phyloP scores from a whole-genome alignment of 2,329 filamentous ascomycete species.

The Elsinoe fawcettii region DNA sequence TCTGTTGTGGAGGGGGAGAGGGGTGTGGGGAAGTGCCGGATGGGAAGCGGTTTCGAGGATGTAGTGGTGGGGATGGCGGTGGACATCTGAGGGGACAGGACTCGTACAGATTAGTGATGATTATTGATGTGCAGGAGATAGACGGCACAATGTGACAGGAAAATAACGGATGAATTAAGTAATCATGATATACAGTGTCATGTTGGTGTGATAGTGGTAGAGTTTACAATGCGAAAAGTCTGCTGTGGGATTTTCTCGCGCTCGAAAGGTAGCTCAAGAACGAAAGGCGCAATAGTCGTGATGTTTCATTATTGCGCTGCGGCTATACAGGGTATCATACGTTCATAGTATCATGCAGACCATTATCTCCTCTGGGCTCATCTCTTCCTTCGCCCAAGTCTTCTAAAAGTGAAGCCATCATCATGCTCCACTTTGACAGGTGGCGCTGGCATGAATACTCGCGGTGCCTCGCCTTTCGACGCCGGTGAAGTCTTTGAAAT shows the following conservation, averaged over 20 bases:
- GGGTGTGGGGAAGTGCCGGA: constrained; percentile 5
- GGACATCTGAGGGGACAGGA: background rate
- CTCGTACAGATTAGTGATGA: background rate
- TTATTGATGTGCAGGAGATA: background rate
- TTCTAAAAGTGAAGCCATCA: background rate
- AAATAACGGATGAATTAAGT: background rate
- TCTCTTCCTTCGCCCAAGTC: background rate
- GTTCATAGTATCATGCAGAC: background rate
- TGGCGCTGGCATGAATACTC: background rate
- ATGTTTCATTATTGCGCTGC: background rate
- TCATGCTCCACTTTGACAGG: background rate
- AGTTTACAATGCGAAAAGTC: background rate
- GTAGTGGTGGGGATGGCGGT: background rate
- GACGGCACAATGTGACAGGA: background rate
- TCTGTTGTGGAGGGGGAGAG: background rate
- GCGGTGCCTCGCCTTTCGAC: background rate
- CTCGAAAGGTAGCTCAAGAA: no score
- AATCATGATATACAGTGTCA: background rate
- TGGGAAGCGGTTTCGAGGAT: background rate
- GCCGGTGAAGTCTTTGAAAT: background rate
- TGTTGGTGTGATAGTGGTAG: background rate
- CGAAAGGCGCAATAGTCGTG: no score
- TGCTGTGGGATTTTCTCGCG: background rate
- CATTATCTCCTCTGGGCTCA: background rate
- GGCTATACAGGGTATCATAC: constrained; percentile 10